Evolutionary conservation across 2,329 filamentous ascomycete genomes (phyloP).

Genomic region (Colletotrichum scovillei): DNA sequence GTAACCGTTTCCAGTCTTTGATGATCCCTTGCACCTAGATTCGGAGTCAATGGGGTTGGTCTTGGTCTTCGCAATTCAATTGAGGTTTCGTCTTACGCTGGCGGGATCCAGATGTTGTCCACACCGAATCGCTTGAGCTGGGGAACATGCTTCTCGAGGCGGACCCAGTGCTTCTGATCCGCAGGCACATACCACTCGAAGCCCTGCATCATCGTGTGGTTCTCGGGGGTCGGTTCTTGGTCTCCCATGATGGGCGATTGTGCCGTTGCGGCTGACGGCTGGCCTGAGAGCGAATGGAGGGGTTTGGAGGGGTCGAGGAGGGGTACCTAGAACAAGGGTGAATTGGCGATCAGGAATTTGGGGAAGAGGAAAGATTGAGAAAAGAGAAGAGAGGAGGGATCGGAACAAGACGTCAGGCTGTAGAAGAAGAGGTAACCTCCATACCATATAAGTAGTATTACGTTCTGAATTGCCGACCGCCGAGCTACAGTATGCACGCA

Average conservation of each 20-base stretch:
- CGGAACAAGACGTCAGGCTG: background rate
- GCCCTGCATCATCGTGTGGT: conserved; percentile 73
- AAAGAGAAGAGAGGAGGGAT: background rate
- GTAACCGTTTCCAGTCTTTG: conserved; percentile 73
- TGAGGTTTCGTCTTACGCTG: conserved; percentile 52
- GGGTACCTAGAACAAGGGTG: background rate
- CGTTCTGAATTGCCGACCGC: background rate
- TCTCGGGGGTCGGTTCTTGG: conserved; percentile 49
- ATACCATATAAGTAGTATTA: background rate
- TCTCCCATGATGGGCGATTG: conserved; percentile 27
- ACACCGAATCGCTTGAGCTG: conserved; percentile 71
- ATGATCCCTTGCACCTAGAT: conserved; percentile 71
- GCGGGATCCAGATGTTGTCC: conserved; percentile 76
- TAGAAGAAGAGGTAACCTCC: background rate
- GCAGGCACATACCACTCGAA: conserved; percentile 81
- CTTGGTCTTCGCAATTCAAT: rapidly evolving
- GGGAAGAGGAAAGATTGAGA: background rate
- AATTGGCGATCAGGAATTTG: background rate
- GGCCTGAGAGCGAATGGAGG: background rate
- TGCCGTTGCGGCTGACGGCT: background rate
- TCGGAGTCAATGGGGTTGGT: background rate
- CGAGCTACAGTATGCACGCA: background rate
- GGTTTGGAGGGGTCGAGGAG: conserved; percentile 4
- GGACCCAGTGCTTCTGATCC: conserved; percentile 71
- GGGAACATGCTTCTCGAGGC: conserved; percentile 66